Evolutionary conservation across 495 filamentous ascomycete species (phyloP), one percentile per base, ranked within the genome.

Genomic region (Stereocaulon alpinum): DNA sequence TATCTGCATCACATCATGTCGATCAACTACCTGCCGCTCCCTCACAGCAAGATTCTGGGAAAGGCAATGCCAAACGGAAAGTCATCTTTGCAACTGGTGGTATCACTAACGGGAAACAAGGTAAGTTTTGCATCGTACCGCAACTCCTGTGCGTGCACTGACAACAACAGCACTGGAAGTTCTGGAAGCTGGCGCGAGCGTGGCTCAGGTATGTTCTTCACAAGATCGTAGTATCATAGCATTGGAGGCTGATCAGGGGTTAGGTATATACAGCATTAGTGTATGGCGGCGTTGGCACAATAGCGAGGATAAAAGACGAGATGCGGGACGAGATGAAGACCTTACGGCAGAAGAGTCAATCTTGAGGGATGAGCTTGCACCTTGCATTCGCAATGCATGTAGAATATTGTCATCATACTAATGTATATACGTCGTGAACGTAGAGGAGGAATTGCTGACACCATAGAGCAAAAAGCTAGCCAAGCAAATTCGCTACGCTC

Each of bases 71-170:
- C 6, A 52, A 71, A 37, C 82, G 79, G 41, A 96, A 96, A 76
- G 83, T 88, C 45, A 86, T 98, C 48, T 96, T 97, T 70, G 91
- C 91, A 14, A 89, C 85, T 0, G 92, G 92, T 1, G 93, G 93
- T 10, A 93, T 98, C 62, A 89, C 83, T 6, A 91, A 81, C 62
- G 93, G 92, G 11, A 76, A 82, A 52, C 85, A 95, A 73, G 49
- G 47, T 50, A 32, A 15, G 30, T 50, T 17, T 20, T 10, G 15
- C 14, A 30, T 37, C 3, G 34, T 29, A 7, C 45, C 15, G 17
- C 45, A 29, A 49, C 24, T 6, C 20, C 20, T 2, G 17, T 30
- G 22, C 5, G 14, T 27, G 1, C 24, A 29, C 47, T 50, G 14
- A 50, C 47, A 50, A n/a, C 9, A 30, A 50, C 6, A 50, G 93